Evolutionary conservation across 805 yeast species (phyloP).

Genomic region (Saturnispora sanitii): DNA sequence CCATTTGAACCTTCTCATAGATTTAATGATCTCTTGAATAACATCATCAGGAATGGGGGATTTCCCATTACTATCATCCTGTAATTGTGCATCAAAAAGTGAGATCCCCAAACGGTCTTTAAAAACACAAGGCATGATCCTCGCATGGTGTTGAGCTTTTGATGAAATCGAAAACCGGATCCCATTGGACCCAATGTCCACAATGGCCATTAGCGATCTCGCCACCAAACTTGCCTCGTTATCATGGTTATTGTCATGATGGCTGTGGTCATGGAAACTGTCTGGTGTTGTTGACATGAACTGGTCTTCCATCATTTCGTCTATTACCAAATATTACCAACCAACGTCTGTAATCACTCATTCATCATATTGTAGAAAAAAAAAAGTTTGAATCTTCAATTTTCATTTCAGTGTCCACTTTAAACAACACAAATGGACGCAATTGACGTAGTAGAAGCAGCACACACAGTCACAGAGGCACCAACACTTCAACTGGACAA

Average conservation of each 20-base stretch:
- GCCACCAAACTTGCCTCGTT: slow-evolving; percentile 49
- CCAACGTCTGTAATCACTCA: too few relatives aligned
- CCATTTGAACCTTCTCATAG: slow-evolving; percentile 56
- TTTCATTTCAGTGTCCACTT: too few relatives aligned
- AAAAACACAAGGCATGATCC: slow-evolving; percentile 70
- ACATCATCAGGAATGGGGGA: slow-evolving; percentile 49
- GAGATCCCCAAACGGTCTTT: slow-evolving; percentile 68
- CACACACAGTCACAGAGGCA: background rate
- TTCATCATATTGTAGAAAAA: background rate
- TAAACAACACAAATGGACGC: background rate
- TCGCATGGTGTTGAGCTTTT: slow-evolving; percentile 55
- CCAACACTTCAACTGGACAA: background rate
- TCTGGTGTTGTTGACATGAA: slow-evolving; percentile 23
- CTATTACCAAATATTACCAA: too few relatives aligned
- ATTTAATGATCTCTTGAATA: slow-evolving; percentile 48
- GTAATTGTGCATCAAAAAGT: slow-evolving; percentile 50
- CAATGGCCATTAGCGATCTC: slow-evolving; percentile 51
- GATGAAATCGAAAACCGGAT: slow-evolving; percentile 65
- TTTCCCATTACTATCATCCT: slow-evolving; percentile 26
- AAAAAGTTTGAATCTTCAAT: too few relatives aligned
- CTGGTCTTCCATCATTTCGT: slow-evolving; percentile 20
- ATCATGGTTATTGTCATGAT: slow-evolving; percentile 15
- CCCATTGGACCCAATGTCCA: slow-evolving; percentile 72
- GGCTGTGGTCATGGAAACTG: slow-evolving; percentile 18
- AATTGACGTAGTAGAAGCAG: slow-evolving; percentile 3